A percentile compares a stretch with the other conserved stretches of the same genome.
These are phyloP conservation scores for Penicillium sp. DNA, from an alignment of 2,329 filamentous ascomycete species.

Conservation along the genomic window DNA sequence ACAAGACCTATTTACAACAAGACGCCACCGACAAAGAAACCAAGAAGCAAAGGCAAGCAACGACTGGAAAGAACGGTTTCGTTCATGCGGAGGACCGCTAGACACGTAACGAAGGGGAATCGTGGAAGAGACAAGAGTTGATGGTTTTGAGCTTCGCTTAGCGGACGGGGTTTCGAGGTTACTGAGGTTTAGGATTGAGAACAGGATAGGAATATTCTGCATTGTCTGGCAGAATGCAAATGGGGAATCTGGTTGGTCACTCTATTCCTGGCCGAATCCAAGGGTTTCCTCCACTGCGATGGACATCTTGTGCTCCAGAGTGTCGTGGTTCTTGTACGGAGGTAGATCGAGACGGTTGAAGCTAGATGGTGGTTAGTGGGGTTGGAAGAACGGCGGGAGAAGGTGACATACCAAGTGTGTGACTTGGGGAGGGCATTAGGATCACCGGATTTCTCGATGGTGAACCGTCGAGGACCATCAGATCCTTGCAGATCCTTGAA, in stretches of 20 bases:
- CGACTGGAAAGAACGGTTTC: constrained; percentile 7
- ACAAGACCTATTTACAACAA: constrained; percentile 11
- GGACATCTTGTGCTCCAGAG: constrained; percentile 81
- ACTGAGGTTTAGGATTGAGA: neutral
- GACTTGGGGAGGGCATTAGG: constrained; percentile 87
- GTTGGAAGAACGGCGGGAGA: neutral
- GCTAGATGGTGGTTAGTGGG: constrained; percentile 47
- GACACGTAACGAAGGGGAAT: neutral
- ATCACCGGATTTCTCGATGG: constrained; percentile 96
- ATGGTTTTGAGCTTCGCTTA: neutral
- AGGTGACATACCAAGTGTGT: constrained; percentile 78
- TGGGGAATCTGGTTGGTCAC: neutral
- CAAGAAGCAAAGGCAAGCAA: constrained; percentile 4
- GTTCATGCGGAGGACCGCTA: neutral
- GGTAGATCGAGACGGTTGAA: constrained; percentile 97
- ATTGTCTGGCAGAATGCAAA: neutral
- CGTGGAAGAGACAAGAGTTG: neutral
- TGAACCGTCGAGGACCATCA: constrained; percentile 90
- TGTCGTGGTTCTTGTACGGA: constrained; percentile 83
- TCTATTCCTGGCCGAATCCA: constrained; percentile 95
- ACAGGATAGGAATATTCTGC: neutral
- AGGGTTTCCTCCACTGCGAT: constrained; percentile 98
- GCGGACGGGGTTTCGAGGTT: neutral
- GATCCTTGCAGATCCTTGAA: constrained; percentile 99
- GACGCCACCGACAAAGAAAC: constrained; percentile 8